phyloP scores from a whole-genome alignment of 352 stramenopile species.

The Aphanomyces stellatus region DNA sequence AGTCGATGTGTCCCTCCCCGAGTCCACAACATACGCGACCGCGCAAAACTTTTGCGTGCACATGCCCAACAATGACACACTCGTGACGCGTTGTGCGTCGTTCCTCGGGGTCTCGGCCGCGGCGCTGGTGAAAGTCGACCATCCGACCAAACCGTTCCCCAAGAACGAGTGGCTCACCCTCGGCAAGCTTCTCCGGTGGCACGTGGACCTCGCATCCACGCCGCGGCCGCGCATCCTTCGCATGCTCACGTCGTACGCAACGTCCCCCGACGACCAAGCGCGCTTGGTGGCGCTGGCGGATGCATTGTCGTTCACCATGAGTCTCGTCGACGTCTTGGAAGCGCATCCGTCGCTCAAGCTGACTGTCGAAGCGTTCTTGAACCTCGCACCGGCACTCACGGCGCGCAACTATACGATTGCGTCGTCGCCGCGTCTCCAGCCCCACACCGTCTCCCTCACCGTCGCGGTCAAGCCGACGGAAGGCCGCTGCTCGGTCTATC shows the following conservation, averaged over 20 bases:
- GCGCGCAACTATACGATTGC: slow-evolving; percentile 79
- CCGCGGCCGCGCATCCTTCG: slow-evolving; percentile 52
- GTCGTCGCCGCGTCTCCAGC: slow-evolving; percentile 52
- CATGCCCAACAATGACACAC: slow-evolving; percentile 42
- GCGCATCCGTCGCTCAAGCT: slow-evolving; percentile 53
- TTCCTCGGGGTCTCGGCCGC: not conserved
- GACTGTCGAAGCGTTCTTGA: slow-evolving; percentile 55
- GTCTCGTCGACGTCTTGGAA: slow-evolving; percentile 56
- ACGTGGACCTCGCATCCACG: slow-evolving; percentile 59
- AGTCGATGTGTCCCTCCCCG: not conserved
- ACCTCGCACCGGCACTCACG: slow-evolving; percentile 51
- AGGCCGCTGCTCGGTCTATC: slow-evolving; percentile 66
- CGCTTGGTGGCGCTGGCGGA: slow-evolving; percentile 8
- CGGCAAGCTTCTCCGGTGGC: slow-evolving; percentile 40
- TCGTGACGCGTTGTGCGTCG: slow-evolving; percentile 32
- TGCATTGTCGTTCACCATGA: slow-evolving; percentile 26
- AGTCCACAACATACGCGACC: slow-evolving; percentile 27
- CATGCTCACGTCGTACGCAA: slow-evolving; percentile 50
- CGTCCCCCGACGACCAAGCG: slow-evolving; percentile 35
- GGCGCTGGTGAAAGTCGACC: not conserved
- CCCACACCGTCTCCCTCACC: slow-evolving; percentile 56
- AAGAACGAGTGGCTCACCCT: slow-evolving; percentile 3
- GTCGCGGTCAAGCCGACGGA: slow-evolving; percentile 48
- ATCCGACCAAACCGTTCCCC: not conserved
- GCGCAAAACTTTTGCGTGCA: slow-evolving; percentile 76